These are phyloP conservation scores for Tricholoma flavovirens DNA, from an alignment of 768 basidiomycete species.

Conservation along the genomic window DNA sequence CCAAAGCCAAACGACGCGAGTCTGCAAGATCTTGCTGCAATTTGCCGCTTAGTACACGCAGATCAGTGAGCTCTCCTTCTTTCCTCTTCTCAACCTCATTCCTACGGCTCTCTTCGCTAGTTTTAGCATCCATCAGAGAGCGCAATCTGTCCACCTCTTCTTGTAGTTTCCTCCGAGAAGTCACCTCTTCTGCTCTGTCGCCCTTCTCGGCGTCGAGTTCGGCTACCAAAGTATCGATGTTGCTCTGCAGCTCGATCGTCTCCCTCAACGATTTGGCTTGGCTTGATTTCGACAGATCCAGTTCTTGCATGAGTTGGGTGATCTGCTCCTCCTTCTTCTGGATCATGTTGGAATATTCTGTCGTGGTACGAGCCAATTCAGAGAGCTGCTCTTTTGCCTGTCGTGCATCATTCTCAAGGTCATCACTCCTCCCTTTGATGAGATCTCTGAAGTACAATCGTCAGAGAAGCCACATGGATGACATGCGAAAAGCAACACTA, in stretches of 20 bases:
- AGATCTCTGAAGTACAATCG: conserved; percentile 45
- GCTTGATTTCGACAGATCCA: conserved; percentile 50
- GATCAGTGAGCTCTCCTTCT: conserved; percentile 72
- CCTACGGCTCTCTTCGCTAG: conserved; percentile 78
- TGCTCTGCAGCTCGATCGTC: conserved; percentile 61
- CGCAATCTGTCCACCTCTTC: conserved; percentile 85
- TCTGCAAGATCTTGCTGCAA: conserved; percentile 66
- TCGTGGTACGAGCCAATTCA: conserved; percentile 70
- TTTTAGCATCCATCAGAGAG: conserved; percentile 76
- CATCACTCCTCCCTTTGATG: conserved; percentile 51
- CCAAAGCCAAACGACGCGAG: conserved; percentile 53
- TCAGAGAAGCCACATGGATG: background rate
- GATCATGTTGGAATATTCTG: conserved; percentile 70
- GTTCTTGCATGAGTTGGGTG: conserved; percentile 44
- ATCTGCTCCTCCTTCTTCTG: conserved; percentile 74
- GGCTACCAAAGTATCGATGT: conserved; percentile 57
- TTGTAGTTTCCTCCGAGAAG: conserved; percentile 58
- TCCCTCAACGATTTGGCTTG: conserved; percentile 50
- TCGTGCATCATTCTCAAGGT: conserved; percentile 62
- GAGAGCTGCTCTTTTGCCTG: conserved; percentile 71
- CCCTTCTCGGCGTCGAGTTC: conserved; percentile 58
- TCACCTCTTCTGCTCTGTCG: conserved; percentile 40
- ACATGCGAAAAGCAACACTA: conserved; percentile 17
- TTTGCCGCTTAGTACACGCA: conserved; percentile 57
- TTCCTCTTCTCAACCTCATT: conserved; percentile 83